Evolutionary conservation across 306 rosid species (phyloP).

Genomic region (Quercus cerris): DNA sequence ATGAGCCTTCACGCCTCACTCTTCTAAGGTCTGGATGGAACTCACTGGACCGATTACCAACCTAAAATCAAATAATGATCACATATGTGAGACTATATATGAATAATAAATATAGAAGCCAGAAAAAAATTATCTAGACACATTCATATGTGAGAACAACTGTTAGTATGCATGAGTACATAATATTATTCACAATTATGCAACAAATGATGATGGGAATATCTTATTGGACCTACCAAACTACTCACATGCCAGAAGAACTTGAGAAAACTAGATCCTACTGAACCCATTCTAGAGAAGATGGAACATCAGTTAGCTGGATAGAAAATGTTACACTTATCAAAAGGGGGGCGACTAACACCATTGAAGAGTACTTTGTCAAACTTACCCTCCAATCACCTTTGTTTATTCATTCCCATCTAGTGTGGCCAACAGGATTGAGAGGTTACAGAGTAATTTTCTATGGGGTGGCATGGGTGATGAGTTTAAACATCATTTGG

Average conservation of each 20-base stretch:
- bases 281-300: neutral
- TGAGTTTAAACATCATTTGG: too few relatives aligned
- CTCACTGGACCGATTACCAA: slow-evolving; percentile 97
- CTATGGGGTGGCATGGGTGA: too few relatives aligned
- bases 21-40: slow-evolving; percentile 93
- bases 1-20: slow-evolving; percentile 97
- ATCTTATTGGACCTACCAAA: slow-evolving; percentile 10
- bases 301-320: too few relatives aligned
- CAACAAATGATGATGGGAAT: slow-evolving; percentile 9
- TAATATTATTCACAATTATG: slow-evolving; percentile 20
- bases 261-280: neutral
- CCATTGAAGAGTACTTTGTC: too few relatives aligned
- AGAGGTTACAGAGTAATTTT: too few relatives aligned
- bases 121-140: neutral
- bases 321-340: too few relatives aligned
- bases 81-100: slow-evolving; percentile 24
- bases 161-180: neutral
- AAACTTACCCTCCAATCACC: too few relatives aligned
- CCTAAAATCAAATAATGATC: slow-evolving; percentile 46
- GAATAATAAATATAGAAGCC: neutral
- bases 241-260: neutral
- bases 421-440: too few relatives aligned
- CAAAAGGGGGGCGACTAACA: too few relatives aligned
- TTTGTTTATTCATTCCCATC: too few relatives aligned
- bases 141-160: neutral